phyloP scores from a whole-genome alignment of 768 basidiomycete species.

The Serendipita indica region DNA sequence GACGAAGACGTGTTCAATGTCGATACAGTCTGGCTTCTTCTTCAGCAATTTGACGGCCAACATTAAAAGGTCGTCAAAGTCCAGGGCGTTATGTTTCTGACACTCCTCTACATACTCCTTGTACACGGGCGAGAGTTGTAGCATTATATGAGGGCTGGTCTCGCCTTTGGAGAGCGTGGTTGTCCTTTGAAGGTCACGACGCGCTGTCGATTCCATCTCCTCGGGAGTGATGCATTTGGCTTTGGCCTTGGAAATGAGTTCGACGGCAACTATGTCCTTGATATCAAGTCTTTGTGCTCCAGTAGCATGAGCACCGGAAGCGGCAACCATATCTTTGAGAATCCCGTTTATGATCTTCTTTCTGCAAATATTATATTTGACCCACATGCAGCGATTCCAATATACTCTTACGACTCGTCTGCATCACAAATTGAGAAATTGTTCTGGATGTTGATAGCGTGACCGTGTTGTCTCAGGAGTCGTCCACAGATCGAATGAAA shows the following conservation, averaged over 20 bases:
- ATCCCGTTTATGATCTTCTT: conserved; percentile 50
- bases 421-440: conserved; percentile 78
- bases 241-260: conserved; percentile 58
- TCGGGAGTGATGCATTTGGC: conserved; percentile 44
- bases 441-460: conserved; percentile 38
- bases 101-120: conserved; percentile 50
- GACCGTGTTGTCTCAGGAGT: conserved; percentile 53
- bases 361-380: conserved; percentile 24
- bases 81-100: conserved; percentile 50
- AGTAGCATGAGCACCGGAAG: background rate
- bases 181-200: background rate
- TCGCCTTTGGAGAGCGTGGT: background rate
- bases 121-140: conserved; percentile 39
- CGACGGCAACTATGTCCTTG: conserved; percentile 39
- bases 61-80: conserved; percentile 76
- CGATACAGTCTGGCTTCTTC: conserved; percentile 31
- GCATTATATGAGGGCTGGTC: conserved; percentile 19
- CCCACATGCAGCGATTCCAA: background rate
- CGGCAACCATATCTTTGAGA: conserved; percentile 39
- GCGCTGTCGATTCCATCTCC: conserved; percentile 23
- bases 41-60: conserved; percentile 55
- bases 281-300: conserved; percentile 19
- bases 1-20: conserved; percentile 53
- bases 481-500: conserved; percentile 64
- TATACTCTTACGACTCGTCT: conserved; percentile 45